Evolutionary conservation across 306 rosid genomes (phyloP), one percentile per base, ranked within the genome.

Genomic region (Vachellia collinsii): DNA sequence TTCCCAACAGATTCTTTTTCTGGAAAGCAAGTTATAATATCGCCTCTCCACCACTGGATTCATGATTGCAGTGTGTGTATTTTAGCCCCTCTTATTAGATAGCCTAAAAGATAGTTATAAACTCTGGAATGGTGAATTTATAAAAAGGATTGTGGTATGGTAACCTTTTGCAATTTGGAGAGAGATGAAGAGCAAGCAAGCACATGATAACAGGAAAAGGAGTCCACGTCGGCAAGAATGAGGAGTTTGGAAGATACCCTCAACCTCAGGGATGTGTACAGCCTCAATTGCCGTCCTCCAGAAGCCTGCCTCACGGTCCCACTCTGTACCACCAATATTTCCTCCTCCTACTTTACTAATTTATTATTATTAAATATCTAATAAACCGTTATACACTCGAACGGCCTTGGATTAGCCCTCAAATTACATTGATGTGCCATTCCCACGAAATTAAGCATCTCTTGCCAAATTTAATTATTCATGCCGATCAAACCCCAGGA

Each of bases 261-360:
- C 79, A 59, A 13, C 70, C 63, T 56, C 13, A n/a, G 56, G 29
- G 54, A 39, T 6, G n/a, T 2, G 5, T 43, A 44, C 39, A 41
- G 50, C 79, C 6, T 39, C 20, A 41, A 3, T 2, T 75, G 56
- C 51, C 70, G 68, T 75, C 37, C 50, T 7, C 0, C 11, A 3
- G 41, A 58, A 75, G 69, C 67, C 68, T 29, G 11, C 37, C 37
- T 22, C 65, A 4, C 29, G 68, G 68, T 64, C 22, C 68, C 78
- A 38, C 5, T 20, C 61, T 3, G 1, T 11, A 6, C 39, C 25
- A 3, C 6, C 37, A 7, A 7, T 4, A 74, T 39, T 22, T 10
- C 46, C 14, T 62, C 42, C 37, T 51, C 51, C 38, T 11, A 51
- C 2, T 8, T 53, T 7, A 16, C 51, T 50, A 37, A 23, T 23